Evolutionary conservation across 2,329 filamentous ascomycete genomes (phyloP).

Genomic region (Exophiala mesophila): DNA sequence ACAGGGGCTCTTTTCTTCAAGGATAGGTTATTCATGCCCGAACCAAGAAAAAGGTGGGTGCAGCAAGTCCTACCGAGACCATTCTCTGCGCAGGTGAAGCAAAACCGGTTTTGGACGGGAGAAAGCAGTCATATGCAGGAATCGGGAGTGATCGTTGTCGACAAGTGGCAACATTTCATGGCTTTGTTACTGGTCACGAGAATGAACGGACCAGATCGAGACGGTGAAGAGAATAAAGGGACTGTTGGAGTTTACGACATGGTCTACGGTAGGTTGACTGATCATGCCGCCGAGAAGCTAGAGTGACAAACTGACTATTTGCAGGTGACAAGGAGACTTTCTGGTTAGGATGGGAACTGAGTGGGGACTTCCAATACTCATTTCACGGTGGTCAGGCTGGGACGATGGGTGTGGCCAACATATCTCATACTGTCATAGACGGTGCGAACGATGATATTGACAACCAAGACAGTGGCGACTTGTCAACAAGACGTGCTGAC

Average conservation of each 20-base stretch:
- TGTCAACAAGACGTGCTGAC: conserved; percentile 2
- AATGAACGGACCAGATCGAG: conserved; percentile 40
- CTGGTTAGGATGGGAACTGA: conserved; percentile 47
- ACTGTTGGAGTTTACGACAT: conserved; percentile 43
- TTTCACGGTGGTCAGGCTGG: conserved; percentile 40
- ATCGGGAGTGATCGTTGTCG: conserved; percentile 44
- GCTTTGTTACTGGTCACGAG: conserved; percentile 37
- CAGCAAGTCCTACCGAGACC: conserved; percentile 42
- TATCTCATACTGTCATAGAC: background rate
- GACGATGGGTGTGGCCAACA: conserved; percentile 22
- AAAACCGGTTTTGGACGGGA: conserved; percentile 28
- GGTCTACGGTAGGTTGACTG: conserved; percentile 42
- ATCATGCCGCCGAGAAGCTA: no score
- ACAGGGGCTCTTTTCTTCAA: conserved; percentile 46
- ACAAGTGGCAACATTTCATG: conserved; percentile 45
- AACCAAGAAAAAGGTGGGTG: conserved; percentile 35
- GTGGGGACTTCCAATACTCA: conserved; percentile 39
- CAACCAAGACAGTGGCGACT: background rate
- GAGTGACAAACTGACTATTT: conserved; percentile 1
- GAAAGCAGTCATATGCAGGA: conserved; percentile 35
- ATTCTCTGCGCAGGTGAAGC: conserved; percentile 37
- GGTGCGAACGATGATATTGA: conserved; percentile 1
- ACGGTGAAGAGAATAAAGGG: conserved; percentile 35
- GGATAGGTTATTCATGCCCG: conserved; percentile 41
- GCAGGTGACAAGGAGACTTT: conserved; percentile 48